A percentile compares a stretch with the other conserved stretches of the same genome.
Conservation (phyloP, 306 rosid species). For the Inga leiocalycina region DNA sequence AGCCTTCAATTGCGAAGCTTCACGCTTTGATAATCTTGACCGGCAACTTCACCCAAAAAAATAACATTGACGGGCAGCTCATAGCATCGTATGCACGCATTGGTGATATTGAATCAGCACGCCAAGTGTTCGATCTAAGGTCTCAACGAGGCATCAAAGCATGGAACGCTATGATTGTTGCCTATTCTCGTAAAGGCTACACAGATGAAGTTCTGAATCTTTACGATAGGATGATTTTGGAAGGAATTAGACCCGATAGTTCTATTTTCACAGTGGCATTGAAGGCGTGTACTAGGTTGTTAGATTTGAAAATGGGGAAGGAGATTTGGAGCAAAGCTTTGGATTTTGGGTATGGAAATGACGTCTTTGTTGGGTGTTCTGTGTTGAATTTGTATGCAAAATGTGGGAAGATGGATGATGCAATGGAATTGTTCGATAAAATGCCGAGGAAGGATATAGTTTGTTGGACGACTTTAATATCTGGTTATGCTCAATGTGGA, state of each 20-base stretch:
- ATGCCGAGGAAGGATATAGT: slow-evolving; percentile 51
- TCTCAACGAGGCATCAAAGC: slow-evolving; percentile 36
- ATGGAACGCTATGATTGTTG: slow-evolving; percentile 55
- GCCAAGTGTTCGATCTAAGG: slow-evolving; percentile 43
- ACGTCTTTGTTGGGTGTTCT: slow-evolving; percentile 49
- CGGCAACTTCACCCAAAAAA: slow-evolving; percentile 24
- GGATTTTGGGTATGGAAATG: slow-evolving; percentile 38
- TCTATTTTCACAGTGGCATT: slow-evolving; percentile 48
- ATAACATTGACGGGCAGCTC: slow-evolving; percentile 36
- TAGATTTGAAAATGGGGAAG: slow-evolving; percentile 43
- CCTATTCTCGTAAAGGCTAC: slow-evolving; percentile 39
- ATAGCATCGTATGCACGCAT: slow-evolving; percentile 30
- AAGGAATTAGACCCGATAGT: slow-evolving; percentile 49
- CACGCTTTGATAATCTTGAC: slow-evolving; percentile 48
- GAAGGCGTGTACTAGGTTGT: slow-evolving; percentile 42
- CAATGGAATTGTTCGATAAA: slow-evolving; percentile 34
- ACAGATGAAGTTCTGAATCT: slow-evolving; percentile 39
- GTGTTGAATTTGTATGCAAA: slow-evolving; percentile 49
- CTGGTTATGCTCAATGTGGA: slow-evolving; percentile 48
- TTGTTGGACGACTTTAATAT: slow-evolving; percentile 54
- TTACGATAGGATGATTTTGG: slow-evolving; percentile 38
- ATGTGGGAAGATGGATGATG: slow-evolving; percentile 46
- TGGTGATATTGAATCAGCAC: slow-evolving; percentile 35
- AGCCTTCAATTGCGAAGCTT: slow-evolving; percentile 32
- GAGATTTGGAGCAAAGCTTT: slow-evolving; percentile 51